Base-by-base conservation (phyloP, 2,329 filamentous ascomycete genomes). In the Mollisia scopiformis region DNA sequence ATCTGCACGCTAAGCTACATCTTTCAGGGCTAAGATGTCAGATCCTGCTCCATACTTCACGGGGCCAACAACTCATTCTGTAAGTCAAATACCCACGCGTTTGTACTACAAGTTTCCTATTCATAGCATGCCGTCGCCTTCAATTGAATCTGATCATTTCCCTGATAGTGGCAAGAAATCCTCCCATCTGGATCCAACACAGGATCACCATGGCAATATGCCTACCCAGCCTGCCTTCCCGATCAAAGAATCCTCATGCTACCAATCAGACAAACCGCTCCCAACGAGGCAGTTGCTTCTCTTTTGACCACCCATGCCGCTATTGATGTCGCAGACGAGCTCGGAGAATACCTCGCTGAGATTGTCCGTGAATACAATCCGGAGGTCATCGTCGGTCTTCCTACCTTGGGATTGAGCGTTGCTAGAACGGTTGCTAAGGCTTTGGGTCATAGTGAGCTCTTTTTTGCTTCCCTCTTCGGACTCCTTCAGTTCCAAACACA, bases 291-390 rank as follows among this genome's bases (percentile, higher is more conserved):
- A 1, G 66, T 72, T 3, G 70, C 70, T 1, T 71, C 68, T 2
- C 62, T 72, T 2, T 60, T 71, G 13, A 62, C 70, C 3, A 69
- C 67, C 25, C 69, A 72, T 33, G 68, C 66, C 8, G 65, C 68
- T 0, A 50, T 72, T 3, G 23, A 58, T 6, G 69, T 72, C 0
- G 63, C 62, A 1, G 59, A 60, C 13, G 35, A 58, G 10, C 62
- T 72, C 0, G 64, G 60, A 1, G 11, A 7, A 8, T 59, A 64
- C 6, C 64, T 72, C 1, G 61, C 63, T 1, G 50, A 64, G 2
- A 25, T 50, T 2, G 58, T 71, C 3, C 10, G 49, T 0, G 35
- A 35, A 13, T 65, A 62, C n/a, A 19, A 65, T 13, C 62, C 63
- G 3, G 69, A 71, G 2, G 62, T 69, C 1, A 55, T 71, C 13